Conservation (phyloP, 2,329 filamentous ascomycete species). For the Diaporthe ilicicola region DNA sequence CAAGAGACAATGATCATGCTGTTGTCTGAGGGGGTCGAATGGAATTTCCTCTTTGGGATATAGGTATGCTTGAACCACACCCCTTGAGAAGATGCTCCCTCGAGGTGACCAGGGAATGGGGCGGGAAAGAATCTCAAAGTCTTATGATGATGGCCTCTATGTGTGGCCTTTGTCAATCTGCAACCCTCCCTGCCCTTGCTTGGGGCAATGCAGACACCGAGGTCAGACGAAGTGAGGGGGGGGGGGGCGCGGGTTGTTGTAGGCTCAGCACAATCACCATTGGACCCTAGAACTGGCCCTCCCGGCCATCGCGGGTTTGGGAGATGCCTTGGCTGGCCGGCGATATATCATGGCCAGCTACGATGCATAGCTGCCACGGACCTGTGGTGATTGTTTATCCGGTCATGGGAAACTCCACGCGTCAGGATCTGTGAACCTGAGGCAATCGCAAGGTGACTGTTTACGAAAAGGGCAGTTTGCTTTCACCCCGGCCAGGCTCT, state of each 20-base stretch:
- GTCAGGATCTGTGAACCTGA: conserved; percentile 2
- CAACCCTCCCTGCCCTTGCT: background rate
- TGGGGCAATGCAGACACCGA: conserved; percentile 2
- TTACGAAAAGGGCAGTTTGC: background rate
- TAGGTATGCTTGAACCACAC: background rate
- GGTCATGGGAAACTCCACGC: background rate
- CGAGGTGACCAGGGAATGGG: background rate
- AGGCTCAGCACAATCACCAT: background rate
- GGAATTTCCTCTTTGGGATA: background rate
- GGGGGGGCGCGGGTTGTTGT: too few species aligned
- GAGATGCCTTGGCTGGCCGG: background rate
- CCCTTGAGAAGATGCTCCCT: background rate
- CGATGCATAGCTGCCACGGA: background rate
- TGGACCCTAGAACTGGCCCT: background rate
- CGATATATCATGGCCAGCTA: background rate
- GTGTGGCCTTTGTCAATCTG: background rate
- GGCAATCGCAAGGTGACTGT: background rate
- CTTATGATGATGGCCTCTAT: background rate
- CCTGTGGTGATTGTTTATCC: background rate
- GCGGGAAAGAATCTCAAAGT: background rate
- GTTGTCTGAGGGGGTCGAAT: conserved; percentile 15
- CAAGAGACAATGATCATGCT: background rate
- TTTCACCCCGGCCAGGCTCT: background rate
- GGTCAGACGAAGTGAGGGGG: conserved; percentile 9
- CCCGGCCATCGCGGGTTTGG: background rate